A percentile compares a stretch with the other conserved stretches of the same genome.
phyloP scores from a whole-genome alignment of 2,329 filamentous ascomycete species.

The Stachybotrys echinatus region DNA sequence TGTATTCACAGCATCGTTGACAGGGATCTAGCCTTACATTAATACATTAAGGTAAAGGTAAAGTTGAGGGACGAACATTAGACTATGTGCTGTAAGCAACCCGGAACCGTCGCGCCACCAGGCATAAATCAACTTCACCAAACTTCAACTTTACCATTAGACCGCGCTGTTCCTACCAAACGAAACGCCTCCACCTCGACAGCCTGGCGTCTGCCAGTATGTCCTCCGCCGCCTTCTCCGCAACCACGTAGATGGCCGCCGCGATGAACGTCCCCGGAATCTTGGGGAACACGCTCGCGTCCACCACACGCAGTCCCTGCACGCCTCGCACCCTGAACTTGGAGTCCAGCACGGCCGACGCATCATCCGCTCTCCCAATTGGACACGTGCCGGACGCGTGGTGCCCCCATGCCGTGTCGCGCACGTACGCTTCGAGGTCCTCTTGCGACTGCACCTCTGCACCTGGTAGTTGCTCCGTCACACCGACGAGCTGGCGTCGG shows the following conservation, averaged over 20 bases:
- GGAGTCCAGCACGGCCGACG: slow-evolving; percentile 39
- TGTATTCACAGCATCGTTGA: no score
- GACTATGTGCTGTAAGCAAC: no score
- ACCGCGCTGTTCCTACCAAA: no score
- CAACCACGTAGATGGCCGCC: slow-evolving; percentile 24
- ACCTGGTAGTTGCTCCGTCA: slow-evolving; percentile 24
- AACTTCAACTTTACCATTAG: no score
- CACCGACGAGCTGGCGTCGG: slow-evolving; percentile 10
- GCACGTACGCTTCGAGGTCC: slow-evolving; percentile 30
- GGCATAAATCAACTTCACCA: no score
- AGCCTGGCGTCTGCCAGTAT: slow-evolving; percentile 13
- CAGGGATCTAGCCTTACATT: no score
- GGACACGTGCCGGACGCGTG: slow-evolving; percentile 27
- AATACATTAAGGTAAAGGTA: no score
- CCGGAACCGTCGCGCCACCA: no score
- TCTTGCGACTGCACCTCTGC: slow-evolving; percentile 29
- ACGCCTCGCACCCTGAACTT: slow-evolving; percentile 43
- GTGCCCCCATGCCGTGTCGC: slow-evolving; percentile 26
- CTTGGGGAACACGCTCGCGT: slow-evolving; percentile 37
- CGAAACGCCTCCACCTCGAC: background rate
- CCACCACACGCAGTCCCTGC: slow-evolving; percentile 38
- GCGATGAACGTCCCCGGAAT: slow-evolving; percentile 27
- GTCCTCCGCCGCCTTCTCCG: slow-evolving; percentile 25
- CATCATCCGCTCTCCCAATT: slow-evolving; percentile 23
- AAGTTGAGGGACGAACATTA: no score